Base-by-base conservation (phyloP, 495 filamentous ascomycete genomes). In the Rhizodiscina lignyota region DNA sequence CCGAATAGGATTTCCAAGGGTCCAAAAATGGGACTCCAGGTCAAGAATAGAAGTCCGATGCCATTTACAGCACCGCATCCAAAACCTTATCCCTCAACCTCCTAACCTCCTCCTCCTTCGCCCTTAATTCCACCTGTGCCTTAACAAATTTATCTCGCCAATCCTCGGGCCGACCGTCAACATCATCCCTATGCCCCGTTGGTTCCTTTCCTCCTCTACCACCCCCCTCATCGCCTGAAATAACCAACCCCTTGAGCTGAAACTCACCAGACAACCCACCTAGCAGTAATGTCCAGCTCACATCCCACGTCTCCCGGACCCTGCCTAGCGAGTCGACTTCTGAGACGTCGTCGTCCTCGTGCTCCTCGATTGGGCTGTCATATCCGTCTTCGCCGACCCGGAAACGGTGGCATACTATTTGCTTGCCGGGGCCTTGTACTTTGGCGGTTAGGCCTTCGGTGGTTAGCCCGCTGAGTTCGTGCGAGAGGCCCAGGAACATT, bases 161-260 rank as follows among this genome's bases (percentile, higher is more conserved):
- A 60, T 31, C 49, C 34, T 43, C 13, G n/a, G n/a, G n/a, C n/a
- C n/a, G n/a, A 20, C 60, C 10, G 50, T 62, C 19, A 50, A 60
- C 16, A 35, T 62, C 12, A 45, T 62, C 5, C 61, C 61, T 39
- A 50, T 57, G 13, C 53, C 56, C 16, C 63, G 58, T 1, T 30
- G 34, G 11, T 34, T 22, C 19, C 38, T 35, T 6, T 37, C 32
- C 37, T 32, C 33, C 26, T 45, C 64, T 22, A 59, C 58, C 5
- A 58, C 60, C 32, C 63, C 64, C 40, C 54, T 47, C 12, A 55
- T 60, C 8, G 62, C 58, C 21, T 65, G 65, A 2, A 56, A 64
- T 38, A 65, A 61, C 31, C 56, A 69, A 18, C 31, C 38, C 5
- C 27, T 30, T 21, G 38, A 36, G 4, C 27, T 24, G 18, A 29